Conservation (phyloP, 176 grass and related monocot species). For the Musa acuminata region DNA sequence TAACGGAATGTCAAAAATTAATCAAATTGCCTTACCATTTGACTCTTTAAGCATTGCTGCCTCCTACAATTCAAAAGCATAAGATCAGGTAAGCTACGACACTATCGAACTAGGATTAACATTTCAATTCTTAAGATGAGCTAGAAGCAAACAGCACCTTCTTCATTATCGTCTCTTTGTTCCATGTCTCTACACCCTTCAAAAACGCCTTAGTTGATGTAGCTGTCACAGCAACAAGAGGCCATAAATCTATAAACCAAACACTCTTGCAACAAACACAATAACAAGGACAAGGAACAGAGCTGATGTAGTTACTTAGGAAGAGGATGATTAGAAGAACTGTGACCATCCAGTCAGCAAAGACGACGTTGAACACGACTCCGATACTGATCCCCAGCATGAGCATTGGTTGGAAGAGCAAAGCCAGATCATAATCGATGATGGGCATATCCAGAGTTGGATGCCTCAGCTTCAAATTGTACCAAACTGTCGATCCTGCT, state of each 20-base stretch:
- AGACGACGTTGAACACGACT: conserved; percentile 73
- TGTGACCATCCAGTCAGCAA: conserved; percentile 84
- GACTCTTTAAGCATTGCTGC: background rate
- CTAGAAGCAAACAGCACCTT: conserved; percentile 27
- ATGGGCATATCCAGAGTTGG: conserved; percentile 67
- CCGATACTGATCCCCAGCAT: conserved; percentile 92
- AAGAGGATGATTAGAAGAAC: conserved; percentile 74
- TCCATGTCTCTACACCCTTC: conserved; percentile 86
- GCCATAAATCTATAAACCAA: background rate
- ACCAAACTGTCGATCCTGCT: conserved; percentile 65
- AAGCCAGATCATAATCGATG: conserved; percentile 78
- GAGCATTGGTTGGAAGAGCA: conserved; percentile 81
- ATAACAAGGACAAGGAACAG: background rate
- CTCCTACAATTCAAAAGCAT: conserved; percentile 35
- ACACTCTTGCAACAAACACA: background rate
- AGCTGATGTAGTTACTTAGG: conserved; percentile 34
- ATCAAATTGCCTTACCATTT: background rate
- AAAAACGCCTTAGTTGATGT: conserved; percentile 85
- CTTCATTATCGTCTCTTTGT: conserved; percentile 60
- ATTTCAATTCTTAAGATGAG: background rate
- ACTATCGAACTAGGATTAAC: background rate
- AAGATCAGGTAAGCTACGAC: background rate
- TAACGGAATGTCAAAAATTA: background rate
- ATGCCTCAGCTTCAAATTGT: conserved; percentile 76
- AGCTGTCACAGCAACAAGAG: conserved; percentile 16